Base-by-base conservation (phyloP, 2,329 filamentous ascomycete species). In the Ceratocystis colombiana region DNA sequence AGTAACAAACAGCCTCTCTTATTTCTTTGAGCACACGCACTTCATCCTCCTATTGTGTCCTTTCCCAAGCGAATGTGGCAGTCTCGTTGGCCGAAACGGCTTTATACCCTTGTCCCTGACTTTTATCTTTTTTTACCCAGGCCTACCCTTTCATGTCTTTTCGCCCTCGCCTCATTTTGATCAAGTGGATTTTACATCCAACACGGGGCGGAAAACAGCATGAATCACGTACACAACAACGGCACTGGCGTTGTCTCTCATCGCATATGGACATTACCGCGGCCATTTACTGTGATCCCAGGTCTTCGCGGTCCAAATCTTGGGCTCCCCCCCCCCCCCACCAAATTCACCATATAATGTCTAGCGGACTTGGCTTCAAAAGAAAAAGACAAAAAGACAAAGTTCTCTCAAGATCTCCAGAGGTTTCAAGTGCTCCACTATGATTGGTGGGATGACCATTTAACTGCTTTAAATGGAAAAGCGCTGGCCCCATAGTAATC, bases 401-500 rank as follows among this genome's bases (percentile, higher is more conserved):
- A 37, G 46, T 53, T 22, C 22, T 25, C 37, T 28, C 28, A 20
- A 44, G 22, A 15, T 12, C 30, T 28, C 45, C 20, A 41, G 15
- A 64, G 8, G 50, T 25, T 41, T 30, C 30, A 64, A 22, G 53
- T 44, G 5, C 22, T 20, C 22, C 22, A 33, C 20, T 44, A 12
- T 64, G 48, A 55, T 55, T 64, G 48, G 63, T 64, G 63, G 41
- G 50, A 30, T 22, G 44, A 48, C 41, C 61, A 63, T 63, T 63
- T 63, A 63, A 63, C 61, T 63, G 44, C 61, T 63, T 63, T 48
- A 63, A 63, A 44, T 15, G 44, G 61, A 63, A 63, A 48, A 30
- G 41, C 25, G 44, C 12, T 33, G 44, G 61, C 46, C 61, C 61
- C 44, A 33, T 17, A 30, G 15, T 59, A 63, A 50, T 63, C 61